Evolutionary conservation across 2,329 filamentous ascomycete species (phyloP), one percentile per base, ranked within the genome.

Genomic region (Cercospora nicotianae): DNA sequence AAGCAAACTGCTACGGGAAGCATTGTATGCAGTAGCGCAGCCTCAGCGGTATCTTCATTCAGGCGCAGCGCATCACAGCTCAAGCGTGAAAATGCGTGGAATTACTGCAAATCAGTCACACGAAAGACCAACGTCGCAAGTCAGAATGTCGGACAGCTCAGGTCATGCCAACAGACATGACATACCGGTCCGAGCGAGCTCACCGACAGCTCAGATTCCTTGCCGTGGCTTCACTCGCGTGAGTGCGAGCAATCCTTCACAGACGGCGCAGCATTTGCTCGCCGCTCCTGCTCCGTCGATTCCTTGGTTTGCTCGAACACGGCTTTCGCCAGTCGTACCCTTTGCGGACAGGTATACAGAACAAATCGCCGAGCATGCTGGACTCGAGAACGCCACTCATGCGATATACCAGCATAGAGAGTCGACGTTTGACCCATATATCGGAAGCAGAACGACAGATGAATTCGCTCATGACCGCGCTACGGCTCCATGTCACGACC

Each of bases 1-100:
- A 23, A 72, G 72, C 62, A 68, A 70, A n/a, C 26, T 71, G 3
- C 61, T 76, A 28, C 60, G 70, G 13, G 30, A 64, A 23, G 72
- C 69, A 23, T 63, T 68, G 3, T 8, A 28, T 53, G 31, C 30
- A n/a, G 48, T 64, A 10, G 10, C 61, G 10, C 36, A 23, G 30
- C 48, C 61, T 10, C 31, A 36, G 30, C 28, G 23, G 13, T 10
- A 26, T 7, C 18, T 9, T 12, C 12, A 26, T 10, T 57, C 61
- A 5, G 28, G 48, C 23, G 53, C 61, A 28, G 23, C 10, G 48
- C 48, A 26, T 26, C 18, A 26, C 3, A 45, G 61, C 20, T 3
- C 61, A 5, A 16, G 12, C 16, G 31, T 20, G 16, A 4, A 58
- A 18, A 31, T 28, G 6, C 28, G 26, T 31, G 10, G 9, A 16